Percentiles rank a stretch among this genome's conserved stretches.
phyloP scores from a whole-genome alignment of 179 eudicot genomes.

The Gypsophila paniculata region DNA sequence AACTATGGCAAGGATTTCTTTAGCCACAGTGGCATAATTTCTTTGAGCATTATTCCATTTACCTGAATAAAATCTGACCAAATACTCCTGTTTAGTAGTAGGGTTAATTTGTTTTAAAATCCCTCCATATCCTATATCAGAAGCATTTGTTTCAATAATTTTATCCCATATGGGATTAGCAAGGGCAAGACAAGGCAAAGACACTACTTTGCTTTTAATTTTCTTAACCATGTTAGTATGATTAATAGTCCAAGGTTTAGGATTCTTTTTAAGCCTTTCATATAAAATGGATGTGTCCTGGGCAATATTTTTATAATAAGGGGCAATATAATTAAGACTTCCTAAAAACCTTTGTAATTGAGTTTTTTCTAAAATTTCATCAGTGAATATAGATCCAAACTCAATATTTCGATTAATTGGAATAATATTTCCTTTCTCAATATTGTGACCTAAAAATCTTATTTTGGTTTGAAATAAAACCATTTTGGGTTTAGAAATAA shows the following conservation, averaged over 20 bases:
- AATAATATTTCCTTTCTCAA: neutral
- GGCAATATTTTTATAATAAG: neutral
- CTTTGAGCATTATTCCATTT: neutral
- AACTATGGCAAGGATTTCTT: neutral
- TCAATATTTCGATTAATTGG: neutral
- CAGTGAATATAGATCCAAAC: neutral
- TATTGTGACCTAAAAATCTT: neutral
- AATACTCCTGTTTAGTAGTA: neutral
- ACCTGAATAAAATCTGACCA: neutral
- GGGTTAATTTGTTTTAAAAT: neutral
- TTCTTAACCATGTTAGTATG: neutral
- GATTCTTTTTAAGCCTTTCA: no score
- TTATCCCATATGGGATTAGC: neutral
- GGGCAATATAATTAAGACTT: neutral
- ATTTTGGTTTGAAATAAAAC: neutral
- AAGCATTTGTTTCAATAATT: neutral
- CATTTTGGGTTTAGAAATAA: neutral
- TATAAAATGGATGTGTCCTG: neutral
- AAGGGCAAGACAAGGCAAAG: neutral
- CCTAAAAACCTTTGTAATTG: neutral
- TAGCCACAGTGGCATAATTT: neutral
- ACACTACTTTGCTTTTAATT: neutral
- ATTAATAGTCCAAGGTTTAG: neutral
- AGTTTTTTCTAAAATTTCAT: no score
- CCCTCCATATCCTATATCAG: slow-evolving; percentile 1